Percentiles rank a stretch among this genome's conserved stretches.
Evolutionary conservation across 805 yeast genomes (phyloP).

Genomic region (Candida xyloterini): DNA sequence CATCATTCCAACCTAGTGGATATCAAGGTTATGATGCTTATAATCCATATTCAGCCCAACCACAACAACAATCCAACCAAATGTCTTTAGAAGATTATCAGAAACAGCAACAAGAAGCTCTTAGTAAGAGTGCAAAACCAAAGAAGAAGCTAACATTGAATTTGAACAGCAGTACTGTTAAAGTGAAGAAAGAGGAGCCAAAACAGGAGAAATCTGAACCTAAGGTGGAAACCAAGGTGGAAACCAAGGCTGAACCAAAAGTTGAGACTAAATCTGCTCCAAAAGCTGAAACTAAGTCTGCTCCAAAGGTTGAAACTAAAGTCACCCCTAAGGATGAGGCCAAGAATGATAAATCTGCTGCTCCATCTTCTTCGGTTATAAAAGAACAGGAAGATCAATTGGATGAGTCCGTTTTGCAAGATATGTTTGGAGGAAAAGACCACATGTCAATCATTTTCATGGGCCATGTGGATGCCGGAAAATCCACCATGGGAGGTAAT

Average conservation of each 20-base stretch:
- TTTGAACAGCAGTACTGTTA: conserved; percentile 54
- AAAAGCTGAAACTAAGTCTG: conserved; percentile 13
- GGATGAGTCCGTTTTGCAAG: conserved; percentile 84
- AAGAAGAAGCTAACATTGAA: conserved; percentile 69
- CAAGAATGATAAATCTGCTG: conserved; percentile 14
- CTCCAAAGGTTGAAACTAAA: conserved; percentile 16
- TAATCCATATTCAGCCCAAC: conserved; percentile 17
- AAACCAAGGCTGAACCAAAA: conserved; percentile 17
- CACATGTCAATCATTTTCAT: conserved; percentile 95
- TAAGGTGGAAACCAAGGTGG: conserved; percentile 22
- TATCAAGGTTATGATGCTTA: conserved; percentile 28
- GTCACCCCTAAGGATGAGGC: conserved; percentile 12
- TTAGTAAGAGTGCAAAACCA: conserved; percentile 44
- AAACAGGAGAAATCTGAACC: conserved; percentile 26
- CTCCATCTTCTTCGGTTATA: conserved; percentile 29
- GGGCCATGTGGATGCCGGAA: conserved; percentile 99
- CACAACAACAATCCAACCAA: conserved; percentile 33
- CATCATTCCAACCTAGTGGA: conserved; percentile 20
- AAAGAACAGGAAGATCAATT: conserved; percentile 77
- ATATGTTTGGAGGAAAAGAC: conserved; percentile 95
- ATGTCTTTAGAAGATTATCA: conserved; percentile 84
- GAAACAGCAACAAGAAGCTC: conserved; percentile 53
- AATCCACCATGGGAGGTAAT: conserved; percentile 99
- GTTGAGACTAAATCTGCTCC: conserved; percentile 19
- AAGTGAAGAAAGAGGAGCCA: conserved; percentile 22